Base-by-base conservation (phyloP, 345 rosid species). In the Sisymbrium altissimum region DNA sequence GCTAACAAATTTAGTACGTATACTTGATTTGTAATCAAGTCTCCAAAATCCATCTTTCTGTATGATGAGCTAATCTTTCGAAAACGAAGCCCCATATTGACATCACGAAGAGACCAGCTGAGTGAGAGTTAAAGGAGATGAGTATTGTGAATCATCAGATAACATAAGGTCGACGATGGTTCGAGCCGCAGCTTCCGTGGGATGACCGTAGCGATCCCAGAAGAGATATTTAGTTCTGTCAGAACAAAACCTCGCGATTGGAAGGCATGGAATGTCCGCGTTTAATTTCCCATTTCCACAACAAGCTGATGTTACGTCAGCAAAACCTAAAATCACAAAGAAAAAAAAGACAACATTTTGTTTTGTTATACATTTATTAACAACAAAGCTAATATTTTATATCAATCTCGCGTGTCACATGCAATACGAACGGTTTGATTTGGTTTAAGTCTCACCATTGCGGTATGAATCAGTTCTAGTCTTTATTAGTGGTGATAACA, bases 201-300 rank as follows among this genome's bases (percentile, higher is more conserved):
- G 96, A 81, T 91, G 97, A 25, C 76, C 76, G 33, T 25, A 81
- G 1, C 75, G 53, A 83, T 93, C 98, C 98, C 98, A 89, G 30
- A 88, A 93, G 1, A 88, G n/a, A 79, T 88, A 89, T 60, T 86
- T 81, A 25, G 11, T 84, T 72, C 97, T 75, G 80, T 93, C 83
- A 19, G 85, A 14, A 66, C 98, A 91, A 57, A 76, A 80, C 4
- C 48, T 73, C 2, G 98, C 56, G 3, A 82, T 17, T 0, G 94
- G 94, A 36, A 83, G 4, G 66, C 97, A 93, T 10, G 91, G 85
- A 4, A 64, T 2, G 0, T 64, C 50, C 1, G 97, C 91, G 30
- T 74, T 91, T 64, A 91, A 73, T 3, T 63, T 43, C 3, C 97
- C 98, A 2, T 59, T 73, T 35, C 98, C 98, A 75, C 98, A 93